Evolutionary conservation across 1,139 yeast genomes (phyloP).

Genomic region (Geotrichum restrictum): DNA sequence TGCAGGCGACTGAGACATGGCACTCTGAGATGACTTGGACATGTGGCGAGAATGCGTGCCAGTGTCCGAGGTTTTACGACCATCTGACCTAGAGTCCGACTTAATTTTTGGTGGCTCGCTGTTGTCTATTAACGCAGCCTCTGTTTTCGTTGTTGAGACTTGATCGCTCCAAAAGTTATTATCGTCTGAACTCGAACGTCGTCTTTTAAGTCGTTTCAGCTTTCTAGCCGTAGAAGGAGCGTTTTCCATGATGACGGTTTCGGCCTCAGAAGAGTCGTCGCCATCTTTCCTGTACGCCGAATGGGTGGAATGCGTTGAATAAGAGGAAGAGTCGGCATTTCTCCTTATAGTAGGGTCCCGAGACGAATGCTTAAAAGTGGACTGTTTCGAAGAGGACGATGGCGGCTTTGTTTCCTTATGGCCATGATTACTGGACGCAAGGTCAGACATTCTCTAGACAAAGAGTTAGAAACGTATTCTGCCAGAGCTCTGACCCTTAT

Average conservation of each 20-base stretch:
- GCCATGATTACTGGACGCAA: conserved; percentile 11
- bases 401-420: not conserved
- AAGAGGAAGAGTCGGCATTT: not conserved
- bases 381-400: not conserved
- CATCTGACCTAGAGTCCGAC: not conserved
- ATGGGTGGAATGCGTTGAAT: too few relatives aligned
- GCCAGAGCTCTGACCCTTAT: not conserved
- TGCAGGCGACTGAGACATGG: conserved; percentile 12
- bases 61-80: not conserved
- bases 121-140: not conserved
- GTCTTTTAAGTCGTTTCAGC: conserved; percentile 25
- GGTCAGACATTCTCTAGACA: conserved; percentile 11
- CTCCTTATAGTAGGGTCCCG: not conserved
- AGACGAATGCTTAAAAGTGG: not conserved
- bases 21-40: conserved; percentile 6
- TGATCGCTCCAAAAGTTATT: conserved; percentile 16
- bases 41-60: conserved; percentile 2
- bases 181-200: conserved; percentile 24
- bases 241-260: conserved; percentile 37
- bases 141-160: not conserved
- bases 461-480: not conserved
- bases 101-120: not conserved
- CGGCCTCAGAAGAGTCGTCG: conserved; percentile 38
- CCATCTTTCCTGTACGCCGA: conserved; percentile 9
- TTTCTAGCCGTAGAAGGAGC: conserved; percentile 19